phyloP scores from a whole-genome alignment of 768 basidiomycete species.

The Plicaturopsis crispa region DNA sequence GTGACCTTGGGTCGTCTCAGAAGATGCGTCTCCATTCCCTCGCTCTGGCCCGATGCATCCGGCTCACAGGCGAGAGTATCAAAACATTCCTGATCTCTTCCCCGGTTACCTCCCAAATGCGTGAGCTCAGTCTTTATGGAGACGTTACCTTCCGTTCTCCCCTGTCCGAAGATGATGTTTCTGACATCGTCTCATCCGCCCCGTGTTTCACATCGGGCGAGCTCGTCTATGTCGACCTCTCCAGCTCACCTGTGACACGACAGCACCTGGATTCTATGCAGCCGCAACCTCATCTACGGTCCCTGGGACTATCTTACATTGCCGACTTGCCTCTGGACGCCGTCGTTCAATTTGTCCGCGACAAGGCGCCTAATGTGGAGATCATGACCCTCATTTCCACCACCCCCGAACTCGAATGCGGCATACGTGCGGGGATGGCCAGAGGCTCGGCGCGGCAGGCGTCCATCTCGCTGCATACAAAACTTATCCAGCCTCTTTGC shows the following conservation, averaged over 20 bases:
- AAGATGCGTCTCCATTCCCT: slow-evolving; percentile 71
- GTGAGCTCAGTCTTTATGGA: slow-evolving; percentile 84
- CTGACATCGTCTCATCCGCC: slow-evolving; percentile 57
- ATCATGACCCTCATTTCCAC: slow-evolving; percentile 76
- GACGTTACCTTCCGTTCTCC: slow-evolving; percentile 79
- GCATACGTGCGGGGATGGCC: slow-evolving; percentile 28
- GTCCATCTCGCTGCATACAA: slow-evolving; percentile 67
- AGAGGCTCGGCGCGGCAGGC: slow-evolving; percentile 55
- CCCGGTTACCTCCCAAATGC: slow-evolving; percentile 50
- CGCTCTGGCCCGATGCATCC: slow-evolving; percentile 79
- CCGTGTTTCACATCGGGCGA: slow-evolving; percentile 74
- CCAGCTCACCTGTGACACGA: slow-evolving; percentile 67
- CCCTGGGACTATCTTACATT: slow-evolving; percentile 86
- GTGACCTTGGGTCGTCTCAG: slow-evolving; percentile 50
- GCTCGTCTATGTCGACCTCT: slow-evolving; percentile 85
- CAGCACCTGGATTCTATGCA: slow-evolving; percentile 45
- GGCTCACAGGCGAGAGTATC: slow-evolving; percentile 75
- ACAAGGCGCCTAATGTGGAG: slow-evolving; percentile 72
- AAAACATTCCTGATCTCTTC: slow-evolving; percentile 65
- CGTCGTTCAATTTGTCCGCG: slow-evolving; percentile 61
- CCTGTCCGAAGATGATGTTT: slow-evolving; percentile 58
- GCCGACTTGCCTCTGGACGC: slow-evolving; percentile 56
- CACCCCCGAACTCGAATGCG: slow-evolving; percentile 66
- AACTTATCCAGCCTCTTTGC: slow-evolving; percentile 75
- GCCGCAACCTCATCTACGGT: slow-evolving; percentile 69